Evolutionary conservation across 202 grass and related monocot genomes (phyloP), one percentile per base, ranked within the genome.

Genomic region (Setaria italica): DNA sequence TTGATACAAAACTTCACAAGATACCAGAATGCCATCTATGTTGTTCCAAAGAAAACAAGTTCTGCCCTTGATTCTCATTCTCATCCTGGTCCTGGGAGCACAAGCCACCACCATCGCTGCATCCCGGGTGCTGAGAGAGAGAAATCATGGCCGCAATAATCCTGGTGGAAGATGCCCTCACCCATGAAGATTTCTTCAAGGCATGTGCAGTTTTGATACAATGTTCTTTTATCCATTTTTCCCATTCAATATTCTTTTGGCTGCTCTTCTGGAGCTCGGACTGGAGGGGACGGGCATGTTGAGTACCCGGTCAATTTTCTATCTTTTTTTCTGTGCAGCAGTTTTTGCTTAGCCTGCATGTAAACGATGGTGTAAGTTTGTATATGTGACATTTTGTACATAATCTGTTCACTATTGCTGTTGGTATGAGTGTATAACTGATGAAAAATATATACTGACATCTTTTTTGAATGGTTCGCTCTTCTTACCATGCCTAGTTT

Each of bases 311-410:
- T 65, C 25, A 58, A 19, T 73, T 68, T 34, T 42, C 32, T 67
- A 49, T 37, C 67, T 15, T 11, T 47, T 64, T n/a, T 25, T 59
- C n/a, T 41, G 4, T 29, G 37, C 32, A 79, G n/a, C 15, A 54
- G 32, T 29, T 83, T 79, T 79, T 75, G 48, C 29, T 83, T 29
- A 56, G 13, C 45, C 88, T 87, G 84, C 32, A 59, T 82, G 79
- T 49, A 74, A 35, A 41, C 29, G 17, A 29, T 17, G 11, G 57
- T 69, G 47, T 72, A 74, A 50, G 65, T 62, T 78, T 83, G 41
- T 59, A 33, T 8, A 73, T 60, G 78, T 12, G 2, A 5, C 10
- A 58, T 58, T 9, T 5, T 76, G 74, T 42, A 41, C 11, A 76
- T 41, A 58, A 4, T 43, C 9, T 32, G 9, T 53, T 63, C 9